Base-by-base conservation (phyloP, 2,329 filamentous ascomycete genomes). In the Cladorrhinum sp. region DNA sequence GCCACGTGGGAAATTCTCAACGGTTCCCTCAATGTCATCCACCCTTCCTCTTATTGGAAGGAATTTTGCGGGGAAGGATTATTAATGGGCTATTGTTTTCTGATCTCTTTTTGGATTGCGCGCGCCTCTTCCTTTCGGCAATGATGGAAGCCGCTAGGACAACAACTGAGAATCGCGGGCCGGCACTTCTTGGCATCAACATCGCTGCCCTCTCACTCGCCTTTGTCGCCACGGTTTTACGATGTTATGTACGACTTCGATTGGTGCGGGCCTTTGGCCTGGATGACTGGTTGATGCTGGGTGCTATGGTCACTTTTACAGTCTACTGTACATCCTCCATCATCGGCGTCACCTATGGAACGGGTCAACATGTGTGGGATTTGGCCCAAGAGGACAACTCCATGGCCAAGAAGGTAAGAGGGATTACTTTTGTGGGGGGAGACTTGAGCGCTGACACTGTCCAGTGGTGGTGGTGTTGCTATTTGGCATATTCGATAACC, bases 221-320 rank as follows among this genome's bases (percentile, higher is more conserved):
- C 53, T 12, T 36, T 3, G 36, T 38, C 23, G 64, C 73, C 50
- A 68, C 68, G 2, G 3, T 60, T 53, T 63, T 77, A n/a, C 65
- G 75, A 60, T 69, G 70, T 36, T 77, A 71, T 64, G 72, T 75
- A 18, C 72, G 75, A 22, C 53, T 69, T 1, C 62, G 63, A 5
- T 58, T 77, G 12, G 71, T 78, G 32, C 75, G 71, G 63, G 72
- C 70, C 32, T 78, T 77, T 65, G 75, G 75, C 1, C 55, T 69
- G 8, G 76, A 78, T 60, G 76, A 78, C 62, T 75, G 70, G 70
- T 67, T 73, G 55, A 78, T 78, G 75, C 51, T 71, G 0, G 58
- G 65, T 36, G 76, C 76, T 27, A 65, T 56, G 45, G 58, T 72
- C 0, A 57, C 45, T 25, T 79, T 78, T 60, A 59, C 70, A n/a